Conservation (phyloP, 202 grass and related monocot genomes). For the Elaeis oleifera region DNA sequence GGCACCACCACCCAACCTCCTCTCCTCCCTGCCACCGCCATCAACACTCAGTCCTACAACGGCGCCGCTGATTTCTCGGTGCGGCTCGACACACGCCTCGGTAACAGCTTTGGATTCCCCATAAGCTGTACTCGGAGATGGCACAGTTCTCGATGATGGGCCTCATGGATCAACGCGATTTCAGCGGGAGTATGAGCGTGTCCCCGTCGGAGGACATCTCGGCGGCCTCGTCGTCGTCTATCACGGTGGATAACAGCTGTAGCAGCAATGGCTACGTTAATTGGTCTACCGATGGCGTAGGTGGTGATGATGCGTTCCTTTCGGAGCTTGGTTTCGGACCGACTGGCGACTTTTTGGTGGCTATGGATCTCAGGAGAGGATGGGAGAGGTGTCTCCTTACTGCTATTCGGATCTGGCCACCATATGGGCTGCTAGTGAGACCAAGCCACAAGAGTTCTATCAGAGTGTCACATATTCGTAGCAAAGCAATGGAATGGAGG, state of each 20-base stretch:
- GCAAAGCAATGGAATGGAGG: background rate
- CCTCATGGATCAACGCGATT: background rate
- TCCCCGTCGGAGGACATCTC: constrained; percentile 18
- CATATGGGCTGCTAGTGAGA: background rate
- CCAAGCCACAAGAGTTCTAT: background rate
- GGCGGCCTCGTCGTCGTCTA: constrained; percentile 16
- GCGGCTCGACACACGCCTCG: constrained; percentile 7
- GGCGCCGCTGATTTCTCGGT: background rate
- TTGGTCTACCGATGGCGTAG: constrained; percentile 13
- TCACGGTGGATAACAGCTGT: constrained; percentile 24
- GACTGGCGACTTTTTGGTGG: constrained; percentile 4
- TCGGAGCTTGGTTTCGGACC: no score
- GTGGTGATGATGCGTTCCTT: background rate
- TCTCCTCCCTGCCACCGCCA: constrained; percentile 2
- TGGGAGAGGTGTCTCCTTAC: constrained; percentile 6
- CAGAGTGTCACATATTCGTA: background rate
- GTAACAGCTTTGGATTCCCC: background rate
- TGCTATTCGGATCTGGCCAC: background rate
- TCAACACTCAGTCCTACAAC: background rate
- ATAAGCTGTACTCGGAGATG: no score
- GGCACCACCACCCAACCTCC: background rate
- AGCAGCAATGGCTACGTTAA: constrained; percentile 2
- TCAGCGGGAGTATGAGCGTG: background rate
- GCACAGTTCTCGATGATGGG: no score
- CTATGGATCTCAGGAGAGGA: constrained; percentile 2